phyloP scores from a whole-genome alignment of 2,329 filamentous ascomycete genomes.

The Colletotrichum phormii region DNA sequence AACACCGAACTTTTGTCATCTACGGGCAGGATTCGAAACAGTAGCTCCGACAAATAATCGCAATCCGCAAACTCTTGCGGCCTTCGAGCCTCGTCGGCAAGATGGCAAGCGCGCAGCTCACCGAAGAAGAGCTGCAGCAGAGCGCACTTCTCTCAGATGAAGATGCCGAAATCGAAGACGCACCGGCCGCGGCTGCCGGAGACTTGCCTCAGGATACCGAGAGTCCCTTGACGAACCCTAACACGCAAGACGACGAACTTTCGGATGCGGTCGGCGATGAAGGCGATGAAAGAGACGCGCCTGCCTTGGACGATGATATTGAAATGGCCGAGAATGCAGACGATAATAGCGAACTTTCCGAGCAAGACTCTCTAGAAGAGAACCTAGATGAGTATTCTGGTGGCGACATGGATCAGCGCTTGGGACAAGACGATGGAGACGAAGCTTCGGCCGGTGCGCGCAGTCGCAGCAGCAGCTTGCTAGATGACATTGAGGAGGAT shows the following conservation, averaged over 20 bases:
- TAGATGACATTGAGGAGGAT: slow-evolving; percentile 41
- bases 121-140: slow-evolving; percentile 69
- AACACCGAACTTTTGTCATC: not conserved
- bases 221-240: slow-evolving; percentile 13
- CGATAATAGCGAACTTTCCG: slow-evolving; percentile 47
- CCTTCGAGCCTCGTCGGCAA: not conserved
- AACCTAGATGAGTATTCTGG: slow-evolving; percentile 50
- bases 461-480: slow-evolving; percentile 26
- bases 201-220: slow-evolving; percentile 36
- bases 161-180: slow-evolving; percentile 54
- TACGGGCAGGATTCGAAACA: slow-evolving; percentile 1
- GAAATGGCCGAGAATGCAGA: slow-evolving; percentile 49
- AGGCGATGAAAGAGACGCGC: slow-evolving; percentile 40
- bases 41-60: not conserved
- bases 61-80: not conserved
- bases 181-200: slow-evolving; percentile 43
- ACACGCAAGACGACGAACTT: slow-evolving; percentile 17
- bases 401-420: slow-evolving; percentile 52
- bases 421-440: slow-evolving; percentile 45
- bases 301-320: slow-evolving; percentile 45
- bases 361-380: slow-evolving; percentile 51
- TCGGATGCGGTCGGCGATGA: slow-evolving; percentile 19
- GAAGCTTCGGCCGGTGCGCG: slow-evolving; percentile 25
- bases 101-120: slow-evolving; percentile 65
- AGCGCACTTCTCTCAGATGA: slow-evolving; percentile 65